Conservation (phyloP, 2,329 filamentous ascomycete species). For the Phyllosticta citribraziliensis region DNA sequence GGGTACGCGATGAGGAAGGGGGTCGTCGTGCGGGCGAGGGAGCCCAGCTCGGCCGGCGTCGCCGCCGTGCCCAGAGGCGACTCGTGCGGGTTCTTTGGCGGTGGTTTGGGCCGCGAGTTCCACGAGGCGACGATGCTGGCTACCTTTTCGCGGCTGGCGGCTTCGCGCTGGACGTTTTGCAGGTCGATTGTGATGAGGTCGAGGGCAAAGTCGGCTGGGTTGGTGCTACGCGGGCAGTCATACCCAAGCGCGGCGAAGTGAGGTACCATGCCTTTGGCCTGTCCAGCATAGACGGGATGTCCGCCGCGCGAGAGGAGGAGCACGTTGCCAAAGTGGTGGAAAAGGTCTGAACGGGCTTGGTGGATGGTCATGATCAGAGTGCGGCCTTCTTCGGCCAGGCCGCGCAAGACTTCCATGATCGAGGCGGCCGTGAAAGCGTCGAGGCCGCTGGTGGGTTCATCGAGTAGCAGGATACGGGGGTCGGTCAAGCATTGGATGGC, state of each 20-base stretch:
- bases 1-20: constrained; percentile 55
- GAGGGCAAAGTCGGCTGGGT: constrained; percentile 68
- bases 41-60: constrained; percentile 63
- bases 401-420: constrained; percentile 63
- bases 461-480: constrained; percentile 60
- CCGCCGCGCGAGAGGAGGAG: constrained; percentile 63
- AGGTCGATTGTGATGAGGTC: constrained; percentile 69
- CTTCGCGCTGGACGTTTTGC: constrained; percentile 54
- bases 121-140: constrained; percentile 51
- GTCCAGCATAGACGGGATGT: constrained; percentile 56
- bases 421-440: constrained; percentile 71
- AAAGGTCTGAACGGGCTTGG: constrained; percentile 64
- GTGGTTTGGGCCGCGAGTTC: constrained; percentile 21
- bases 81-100: background rate
- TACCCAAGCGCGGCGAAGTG: constrained; percentile 54
- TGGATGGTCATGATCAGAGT: constrained; percentile 71
- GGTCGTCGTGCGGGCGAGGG: constrained; percentile 53
- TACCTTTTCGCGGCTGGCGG: constrained; percentile 53
- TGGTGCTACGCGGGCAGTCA: constrained; percentile 58
- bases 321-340: constrained; percentile 61
- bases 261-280: constrained; percentile 51
- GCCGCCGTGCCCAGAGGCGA: background rate
- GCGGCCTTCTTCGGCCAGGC: constrained; percentile 61
- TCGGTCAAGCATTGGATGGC: constrained; percentile 70
- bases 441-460: constrained; percentile 67